Evolutionary conservation across 768 basidiomycete species (phyloP), one percentile per base, ranked within the genome.

Genomic region (Mycena amicta): DNA sequence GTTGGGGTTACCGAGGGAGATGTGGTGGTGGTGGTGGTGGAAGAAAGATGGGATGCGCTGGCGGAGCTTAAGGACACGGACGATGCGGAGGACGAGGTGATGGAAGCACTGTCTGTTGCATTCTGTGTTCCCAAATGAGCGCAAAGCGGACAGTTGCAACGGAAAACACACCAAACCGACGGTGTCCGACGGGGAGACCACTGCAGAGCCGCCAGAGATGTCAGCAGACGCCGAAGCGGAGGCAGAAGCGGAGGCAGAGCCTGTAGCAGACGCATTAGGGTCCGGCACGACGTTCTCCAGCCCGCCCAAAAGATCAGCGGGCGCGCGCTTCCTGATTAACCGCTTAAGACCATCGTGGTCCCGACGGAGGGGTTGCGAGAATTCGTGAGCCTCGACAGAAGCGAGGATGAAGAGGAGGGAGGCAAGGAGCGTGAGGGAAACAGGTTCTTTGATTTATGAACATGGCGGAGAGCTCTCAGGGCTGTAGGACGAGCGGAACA

Each of bases 291-390:
- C 68, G 50, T 70, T 61, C 13, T 5, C 26, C 47, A 49, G 26
- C 8, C 47, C 47, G 26, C 47, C 26, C 6, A 25, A 13, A 23
- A 56, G 50, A n/a, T 61, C 58, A 56, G 30, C 39, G 1, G 81
- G 76, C 3, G 75, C 68, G 33, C 90, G 87, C 70, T 88, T 90
- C 75, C 80, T 89, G 64, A 92, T 69, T 70, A 92, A 73, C 66
- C 90, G 87, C 67, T 84, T 83, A n/a, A n/a, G n/a, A n/a, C n/a
- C n/a, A n/a, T n/a, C n/a, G 72, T 89, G 86, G 72, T 82, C 82
- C 63, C 83, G 83, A 51, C 77, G 85, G 31, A 72, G 72, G 60
- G 70, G 64, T 23, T 63, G 60, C 28, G 72, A 73, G 60, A 75
- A 72, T 58, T 76, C 69, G 55, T 80, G 73, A 67, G 83, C 82